A percentile compares a stretch with the other conserved stretches of the same genome.
phyloP scores from a whole-genome alignment of 306 rosid genomes.

The cucumber (Cucumis sativus) region Cucumber_9930_V3 NC_026656.2:1077001-1077500 shows the following conservation, averaged over 20 bases:
- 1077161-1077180: background rate
- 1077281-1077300: background rate
- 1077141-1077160: background rate
- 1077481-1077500: constrained; percentile 28
- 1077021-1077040: background rate
- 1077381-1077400: constrained; percentile 45
- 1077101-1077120: background rate
- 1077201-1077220: background rate
- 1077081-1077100: background rate
- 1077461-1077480: constrained; percentile 81
- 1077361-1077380: background rate
- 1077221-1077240: background rate
- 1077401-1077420: constrained; percentile 97
- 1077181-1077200: background rate
- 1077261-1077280: background rate
- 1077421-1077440: constrained; percentile 98
- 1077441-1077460: constrained; percentile 80
- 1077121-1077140: background rate
- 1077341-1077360: background rate
- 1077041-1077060: background rate
- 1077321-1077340: background rate
- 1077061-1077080: background rate
- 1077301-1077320: background rate
- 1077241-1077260: background rate
- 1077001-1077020: background rate